These are phyloP conservation scores for Aspergillus asperescens DNA, from an alignment of 495 filamentous ascomycete genomes.

Conservation along the genomic window DNA sequence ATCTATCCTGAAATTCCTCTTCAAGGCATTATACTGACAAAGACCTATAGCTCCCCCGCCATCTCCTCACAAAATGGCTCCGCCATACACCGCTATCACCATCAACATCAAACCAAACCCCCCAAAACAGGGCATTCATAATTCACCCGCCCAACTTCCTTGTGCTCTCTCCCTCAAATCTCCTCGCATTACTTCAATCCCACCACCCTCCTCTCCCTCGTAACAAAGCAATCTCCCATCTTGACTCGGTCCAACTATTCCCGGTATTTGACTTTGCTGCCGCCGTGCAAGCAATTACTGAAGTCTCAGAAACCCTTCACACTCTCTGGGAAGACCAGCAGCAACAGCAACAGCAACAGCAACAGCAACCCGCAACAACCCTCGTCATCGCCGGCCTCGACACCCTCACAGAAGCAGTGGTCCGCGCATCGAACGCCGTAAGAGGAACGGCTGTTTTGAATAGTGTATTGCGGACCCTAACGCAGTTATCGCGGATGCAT, in stretches of 20 bases:
- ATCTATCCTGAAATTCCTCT: neutral
- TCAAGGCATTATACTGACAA: neutral
- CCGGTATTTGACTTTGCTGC: constrained; percentile 33
- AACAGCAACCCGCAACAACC: constrained; percentile 4
- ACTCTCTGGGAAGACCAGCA: constrained; percentile 13
- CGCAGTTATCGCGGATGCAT: constrained; percentile 28
- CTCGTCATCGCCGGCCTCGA: constrained; percentile 40
- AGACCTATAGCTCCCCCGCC: constrained; percentile 17
- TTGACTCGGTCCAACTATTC: constrained; percentile 38
- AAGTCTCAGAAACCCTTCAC: constrained; percentile 29
- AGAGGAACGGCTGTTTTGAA: constrained; percentile 35
- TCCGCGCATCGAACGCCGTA: constrained; percentile 38
- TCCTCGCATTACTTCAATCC: constrained; percentile 43
- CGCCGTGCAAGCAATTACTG: constrained; percentile 32
- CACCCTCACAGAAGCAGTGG: constrained; percentile 33
- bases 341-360: neutral
- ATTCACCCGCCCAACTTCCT: constrained; percentile 76
- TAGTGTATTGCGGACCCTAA: constrained; percentile 32
- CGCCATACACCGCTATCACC: neutral
- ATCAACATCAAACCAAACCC: constrained; percentile 9
- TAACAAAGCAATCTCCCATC: constrained; percentile 29
- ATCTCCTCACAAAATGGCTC: constrained; percentile 21
- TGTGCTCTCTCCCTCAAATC: constrained; percentile 68
- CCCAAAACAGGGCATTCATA: constrained; percentile 31
- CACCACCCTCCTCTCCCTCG: constrained; percentile 16